Conservation (phyloP, 1,284 basidiomycete genomes). For the Malassezia sp. region DNA sequence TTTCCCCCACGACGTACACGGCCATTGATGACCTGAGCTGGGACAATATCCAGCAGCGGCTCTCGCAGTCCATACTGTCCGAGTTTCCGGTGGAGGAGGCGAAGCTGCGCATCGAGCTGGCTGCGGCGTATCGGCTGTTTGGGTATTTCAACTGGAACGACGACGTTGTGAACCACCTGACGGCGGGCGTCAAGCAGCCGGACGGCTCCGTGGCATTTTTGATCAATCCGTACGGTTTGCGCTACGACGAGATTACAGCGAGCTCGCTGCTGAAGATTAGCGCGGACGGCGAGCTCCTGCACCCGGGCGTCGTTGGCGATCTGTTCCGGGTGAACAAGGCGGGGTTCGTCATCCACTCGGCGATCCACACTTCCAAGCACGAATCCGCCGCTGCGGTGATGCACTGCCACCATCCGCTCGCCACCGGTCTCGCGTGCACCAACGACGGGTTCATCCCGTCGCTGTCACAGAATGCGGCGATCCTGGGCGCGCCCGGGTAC, state of each 20-base stretch:
- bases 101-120: conserved; percentile 1
- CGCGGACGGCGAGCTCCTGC: not conserved
- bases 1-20: conserved; percentile 3
- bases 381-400: not conserved
- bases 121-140: conserved; percentile 1
- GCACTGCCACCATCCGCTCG: not conserved
- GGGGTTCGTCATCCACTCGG: conserved; percentile 6
- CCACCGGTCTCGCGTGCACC: not conserved
- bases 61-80: not conserved
- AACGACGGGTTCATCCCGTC: not conserved
- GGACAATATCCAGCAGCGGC: not conserved
- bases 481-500: not conserved
- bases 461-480: conserved; percentile 1
- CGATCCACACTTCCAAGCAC: not conserved
- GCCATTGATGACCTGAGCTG: not conserved
- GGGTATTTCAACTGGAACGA: conserved; percentile 1
- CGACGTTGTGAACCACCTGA: conserved; percentile 7
- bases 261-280: conserved; percentile 6
- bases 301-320: conserved; percentile 3
- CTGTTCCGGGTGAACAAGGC: conserved; percentile 1
- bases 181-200: not conserved
- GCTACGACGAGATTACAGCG: conserved; percentile 6
- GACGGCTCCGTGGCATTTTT: conserved; percentile 2
- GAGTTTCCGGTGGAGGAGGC: not conserved
- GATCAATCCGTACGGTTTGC: conserved; percentile 5